A percentile compares a stretch with the other conserved stretches of the same genome.
These are phyloP conservation scores for Diaporthe humulicola DNA, from an alignment of 2,329 filamentous ascomycete genomes.

Conservation along the genomic window DNA sequence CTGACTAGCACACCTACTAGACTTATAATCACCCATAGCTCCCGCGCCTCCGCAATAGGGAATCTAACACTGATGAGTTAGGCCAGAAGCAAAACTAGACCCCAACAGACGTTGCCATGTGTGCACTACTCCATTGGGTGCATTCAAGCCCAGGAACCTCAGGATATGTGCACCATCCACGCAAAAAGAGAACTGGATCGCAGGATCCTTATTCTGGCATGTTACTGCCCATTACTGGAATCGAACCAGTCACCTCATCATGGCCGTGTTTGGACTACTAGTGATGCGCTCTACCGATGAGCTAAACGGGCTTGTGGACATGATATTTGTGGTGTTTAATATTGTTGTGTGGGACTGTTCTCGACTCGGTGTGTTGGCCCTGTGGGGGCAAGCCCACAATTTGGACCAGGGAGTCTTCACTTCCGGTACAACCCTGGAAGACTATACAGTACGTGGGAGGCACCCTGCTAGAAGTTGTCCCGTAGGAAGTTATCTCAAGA, in stretches of 20 bases:
- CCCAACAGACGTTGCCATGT: background rate
- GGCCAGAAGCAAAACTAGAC: background rate
- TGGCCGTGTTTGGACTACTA: background rate
- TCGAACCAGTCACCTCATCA: constrained; percentile 31
- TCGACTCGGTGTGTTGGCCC: constrained; percentile 8
- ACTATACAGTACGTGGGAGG: too few relatives aligned
- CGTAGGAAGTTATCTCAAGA: too few relatives aligned
- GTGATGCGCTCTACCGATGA: constrained; percentile 29
- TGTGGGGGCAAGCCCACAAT: constrained; percentile 8
- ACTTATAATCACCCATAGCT: background rate
- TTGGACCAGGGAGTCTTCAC: background rate
- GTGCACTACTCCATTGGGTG: too few relatives aligned
- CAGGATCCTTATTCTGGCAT: accelerated
- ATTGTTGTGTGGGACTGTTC: background rate
- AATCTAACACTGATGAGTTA: background rate
- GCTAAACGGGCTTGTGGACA: constrained; percentile 8
- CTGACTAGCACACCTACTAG: too few relatives aligned
- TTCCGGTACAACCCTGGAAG: background rate
- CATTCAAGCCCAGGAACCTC: background rate
- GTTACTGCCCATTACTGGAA: constrained; percentile 20
- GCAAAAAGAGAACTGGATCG: background rate
- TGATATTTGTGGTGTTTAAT: background rate
- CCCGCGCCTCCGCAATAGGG: background rate
- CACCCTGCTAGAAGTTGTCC: too few relatives aligned
- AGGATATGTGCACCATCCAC: background rate